Evolutionary conservation across 2,329 filamentous ascomycete species (phyloP), one percentile per base, ranked within the genome.

Genomic region (Cladophialophora yegresii): DNA sequence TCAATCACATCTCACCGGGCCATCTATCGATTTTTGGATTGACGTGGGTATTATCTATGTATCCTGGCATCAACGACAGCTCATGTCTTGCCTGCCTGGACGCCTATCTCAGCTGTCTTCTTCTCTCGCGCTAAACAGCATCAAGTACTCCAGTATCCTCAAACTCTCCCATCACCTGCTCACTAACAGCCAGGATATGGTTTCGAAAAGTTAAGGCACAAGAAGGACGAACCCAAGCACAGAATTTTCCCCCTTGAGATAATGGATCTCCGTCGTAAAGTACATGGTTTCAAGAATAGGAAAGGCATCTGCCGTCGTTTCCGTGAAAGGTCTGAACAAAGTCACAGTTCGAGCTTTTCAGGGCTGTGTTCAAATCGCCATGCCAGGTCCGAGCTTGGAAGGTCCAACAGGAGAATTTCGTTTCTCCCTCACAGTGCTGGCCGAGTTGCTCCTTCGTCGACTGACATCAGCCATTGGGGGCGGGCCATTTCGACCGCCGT

Each of bases 391-490:
- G 3, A 72, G 66, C 36, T 69, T 70, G 8, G 70, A 72, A 16
- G 71, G 70, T 51, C 70, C 70, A 45, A 64, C 65, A 23, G 71
- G 71, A 50, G 75, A 80, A 65, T 77, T 76, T 58, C 77, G 75
- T 68, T 79, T 77, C 65, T 73, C 77, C 67, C 74, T 72, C 64
- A 77, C 75, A 28, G 71, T 73, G 51, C 76, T 75, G 13, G 77
- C 74, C 50, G 79, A 81, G 66, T 81, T 80, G 70, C 79, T 82
- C 60, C 79, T 73, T 65, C 74, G 72, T 47, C 78, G 75, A 65
- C 77, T 73, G 54, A 68, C 72, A n/a, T 75, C 75, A 68, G 77
- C 78, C 28, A 75, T 71, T 4, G 79, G 79, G 36, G 75, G 73
- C 36, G 77, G 77, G 66, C 79, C 72, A 8, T 77, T 78, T 6